Base-by-base conservation (phyloP, 805 yeast genomes). In the Nematodospora valgi region DNA sequence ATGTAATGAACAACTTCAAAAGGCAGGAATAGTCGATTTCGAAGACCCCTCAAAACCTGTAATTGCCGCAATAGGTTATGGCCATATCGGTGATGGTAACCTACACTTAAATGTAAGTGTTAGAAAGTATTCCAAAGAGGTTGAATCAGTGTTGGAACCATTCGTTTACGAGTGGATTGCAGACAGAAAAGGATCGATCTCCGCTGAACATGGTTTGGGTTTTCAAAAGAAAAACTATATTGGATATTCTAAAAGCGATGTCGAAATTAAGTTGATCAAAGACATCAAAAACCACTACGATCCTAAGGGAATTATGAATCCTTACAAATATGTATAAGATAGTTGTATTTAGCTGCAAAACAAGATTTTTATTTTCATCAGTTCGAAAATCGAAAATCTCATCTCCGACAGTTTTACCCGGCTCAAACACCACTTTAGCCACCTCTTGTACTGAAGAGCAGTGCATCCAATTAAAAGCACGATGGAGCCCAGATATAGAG, bases 61-160 rank as follows among this genome's bases (percentile, higher is more conserved):
- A 2, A 81, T 86, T 35, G 82, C 78, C 41, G 95, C 94, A 8
- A 80, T 91, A 46, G 98, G 98, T 0, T 93, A 91, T 52, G 98
- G 98, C n/a, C 98, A 93, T 54, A 76, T 93, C 51, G 98, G 98
- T 38, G 98, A 93, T 56, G 98, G 98, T 35, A 93, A 93, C 62
- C 68, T 93, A 51, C 98, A 93, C 59, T 75, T 93, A 54, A 93
- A 93, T 55, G 94, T 93, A 34, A 82, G 94, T 27, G 95, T 88
- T 12, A 77, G 96, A 59, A 74, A 78, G 51, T 93, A 93, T 62
- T 72, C 72, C 44, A 82, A 85, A 56, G 76, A 72, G 18, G 85
- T 93, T 37, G 98, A 93, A 62, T 64, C 74, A 37, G 76, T 74
- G 2, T 71, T 93, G 43, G 98, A 93, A 61, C 98, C 98, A 30